A percentile compares a stretch with the other conserved stretches of the same genome.
These are phyloP conservation scores for Salix brachista DNA, from an alignment of 345 rosid genomes.

Conservation along the genomic window DNA sequence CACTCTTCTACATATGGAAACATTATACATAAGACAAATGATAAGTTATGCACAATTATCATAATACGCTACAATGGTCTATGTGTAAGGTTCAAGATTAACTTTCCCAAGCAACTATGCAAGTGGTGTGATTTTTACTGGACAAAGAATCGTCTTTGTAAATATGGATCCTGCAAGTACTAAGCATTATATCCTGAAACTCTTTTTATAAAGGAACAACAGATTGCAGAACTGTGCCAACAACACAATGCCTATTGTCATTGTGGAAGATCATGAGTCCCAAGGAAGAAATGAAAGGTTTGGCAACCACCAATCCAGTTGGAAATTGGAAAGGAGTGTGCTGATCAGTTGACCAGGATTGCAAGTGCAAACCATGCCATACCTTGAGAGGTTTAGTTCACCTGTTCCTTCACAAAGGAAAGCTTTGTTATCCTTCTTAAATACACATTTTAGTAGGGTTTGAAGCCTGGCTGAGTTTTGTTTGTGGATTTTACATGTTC, in stretches of 20 bases:
- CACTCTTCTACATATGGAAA: not conserved
- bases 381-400: not conserved
- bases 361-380: not conserved
- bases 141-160: not conserved
- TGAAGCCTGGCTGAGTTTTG: not conserved
- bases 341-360: not conserved
- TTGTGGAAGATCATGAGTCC: not conserved
- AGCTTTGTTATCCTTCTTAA: not conserved
- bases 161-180: not conserved
- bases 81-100: not conserved
- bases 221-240: not conserved
- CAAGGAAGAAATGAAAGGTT: not conserved
- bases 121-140: not conserved
- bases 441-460: not conserved
- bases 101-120: not conserved
- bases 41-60: too few species aligned
- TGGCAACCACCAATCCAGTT: not conserved
- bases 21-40: not conserved
- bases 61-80: not conserved
- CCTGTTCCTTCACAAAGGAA: not conserved
- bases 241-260: not conserved
- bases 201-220: not conserved
- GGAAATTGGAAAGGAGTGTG: not conserved
- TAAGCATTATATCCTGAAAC: not conserved
- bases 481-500: not conserved